A percentile compares a stretch with the other conserved stretches of the same genome.
Conservation (phyloP, 225 moss, liverwort and hornwort species). For the Antitrichia curtipendula region DNA sequence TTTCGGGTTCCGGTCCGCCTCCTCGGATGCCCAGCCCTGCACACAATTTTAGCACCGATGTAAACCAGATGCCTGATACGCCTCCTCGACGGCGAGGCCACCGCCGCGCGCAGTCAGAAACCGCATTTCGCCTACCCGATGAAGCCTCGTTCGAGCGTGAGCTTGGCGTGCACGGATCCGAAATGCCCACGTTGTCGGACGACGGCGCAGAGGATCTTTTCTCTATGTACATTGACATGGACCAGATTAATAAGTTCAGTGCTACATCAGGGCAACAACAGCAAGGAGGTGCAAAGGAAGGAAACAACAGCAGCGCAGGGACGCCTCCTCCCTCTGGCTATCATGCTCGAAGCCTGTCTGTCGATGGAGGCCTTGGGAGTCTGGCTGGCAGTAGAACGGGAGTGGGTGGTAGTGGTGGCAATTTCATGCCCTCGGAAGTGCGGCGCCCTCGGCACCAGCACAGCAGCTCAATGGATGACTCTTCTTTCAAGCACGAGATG, state of each 20-base stretch:
- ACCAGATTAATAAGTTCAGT: constrained; percentile 40
- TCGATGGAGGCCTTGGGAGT: constrained; percentile 32
- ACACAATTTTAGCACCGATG: constrained; percentile 47
- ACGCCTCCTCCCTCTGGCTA: constrained; percentile 8
- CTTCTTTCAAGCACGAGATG: constrained; percentile 44
- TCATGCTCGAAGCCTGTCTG: constrained; percentile 32
- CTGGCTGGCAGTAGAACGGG: constrained; percentile 7
- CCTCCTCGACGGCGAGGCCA: constrained; percentile 41
- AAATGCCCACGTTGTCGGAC: constrained; percentile 43
- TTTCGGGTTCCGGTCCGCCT: constrained; percentile 26
- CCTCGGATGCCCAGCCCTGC: constrained; percentile 29
- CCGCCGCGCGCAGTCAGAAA: constrained; percentile 43
- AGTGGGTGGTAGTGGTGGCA: constrained; percentile 9
- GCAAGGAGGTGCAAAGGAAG: constrained; percentile 19
- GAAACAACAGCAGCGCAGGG: neutral
- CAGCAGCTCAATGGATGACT: constrained; percentile 44
- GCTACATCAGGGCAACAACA: constrained; percentile 23
- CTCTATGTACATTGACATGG: constrained; percentile 60
- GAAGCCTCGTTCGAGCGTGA: constrained; percentile 45
- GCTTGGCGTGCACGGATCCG: constrained; percentile 31
- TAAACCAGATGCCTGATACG: constrained; percentile 48
- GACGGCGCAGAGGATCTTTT: constrained; percentile 48
- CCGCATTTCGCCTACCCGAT: constrained; percentile 35
- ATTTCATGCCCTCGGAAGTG: constrained; percentile 15
- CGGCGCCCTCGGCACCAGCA: constrained; percentile 43